Percentiles rank a stretch among this genome's conserved stretches.
Conservation (phyloP, 1,284 basidiomycete genomes). For the Sphagnurus paluster region DNA sequence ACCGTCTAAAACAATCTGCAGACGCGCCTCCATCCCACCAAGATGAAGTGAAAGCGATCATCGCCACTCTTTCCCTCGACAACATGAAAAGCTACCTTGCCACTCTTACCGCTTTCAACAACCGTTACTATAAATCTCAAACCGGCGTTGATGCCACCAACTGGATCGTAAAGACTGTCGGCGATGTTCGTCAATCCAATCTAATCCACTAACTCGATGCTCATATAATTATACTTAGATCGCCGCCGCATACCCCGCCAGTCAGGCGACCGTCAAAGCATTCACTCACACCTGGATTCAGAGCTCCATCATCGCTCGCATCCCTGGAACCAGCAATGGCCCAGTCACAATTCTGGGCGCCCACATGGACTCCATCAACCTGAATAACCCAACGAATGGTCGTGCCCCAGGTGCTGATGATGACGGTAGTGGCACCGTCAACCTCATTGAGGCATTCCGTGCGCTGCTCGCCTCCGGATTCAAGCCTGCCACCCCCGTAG, state of each 20-base stretch:
- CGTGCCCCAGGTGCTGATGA: conserved; percentile 69
- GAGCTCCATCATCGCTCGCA: conserved; percentile 59
- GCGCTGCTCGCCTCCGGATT: conserved; percentile 52
- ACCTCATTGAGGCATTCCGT: conserved; percentile 62
- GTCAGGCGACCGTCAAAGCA: conserved; percentile 25
- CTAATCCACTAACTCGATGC: conserved; percentile 29
- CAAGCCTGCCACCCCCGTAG: conserved; percentile 54
- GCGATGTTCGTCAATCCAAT: conserved; percentile 22
- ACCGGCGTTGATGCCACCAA: conserved; percentile 40
- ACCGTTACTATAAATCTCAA: conserved; percentile 42
- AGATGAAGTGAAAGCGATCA: conserved; percentile 33
- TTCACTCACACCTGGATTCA: conserved; percentile 68
- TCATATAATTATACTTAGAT: conserved; percentile 14
- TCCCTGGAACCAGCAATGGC: conserved; percentile 38
- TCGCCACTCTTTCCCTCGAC: conserved; percentile 36
- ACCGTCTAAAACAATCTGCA: conserved; percentile 11
- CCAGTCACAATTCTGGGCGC: conserved; percentile 59
- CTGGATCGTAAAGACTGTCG: conserved; percentile 38
- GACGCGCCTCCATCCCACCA: conserved; percentile 39
- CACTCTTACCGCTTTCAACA: conserved; percentile 41
- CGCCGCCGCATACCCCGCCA: conserved; percentile 7
- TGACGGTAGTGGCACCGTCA: conserved; percentile 69
- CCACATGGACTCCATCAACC: conserved; percentile 66
- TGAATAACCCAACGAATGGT: conserved; percentile 35
- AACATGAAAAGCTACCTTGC: conserved; percentile 41